phyloP scores from a whole-genome alignment of 108 stramenopile genomes.

The Cyclostephanos tholiformis region DNA sequence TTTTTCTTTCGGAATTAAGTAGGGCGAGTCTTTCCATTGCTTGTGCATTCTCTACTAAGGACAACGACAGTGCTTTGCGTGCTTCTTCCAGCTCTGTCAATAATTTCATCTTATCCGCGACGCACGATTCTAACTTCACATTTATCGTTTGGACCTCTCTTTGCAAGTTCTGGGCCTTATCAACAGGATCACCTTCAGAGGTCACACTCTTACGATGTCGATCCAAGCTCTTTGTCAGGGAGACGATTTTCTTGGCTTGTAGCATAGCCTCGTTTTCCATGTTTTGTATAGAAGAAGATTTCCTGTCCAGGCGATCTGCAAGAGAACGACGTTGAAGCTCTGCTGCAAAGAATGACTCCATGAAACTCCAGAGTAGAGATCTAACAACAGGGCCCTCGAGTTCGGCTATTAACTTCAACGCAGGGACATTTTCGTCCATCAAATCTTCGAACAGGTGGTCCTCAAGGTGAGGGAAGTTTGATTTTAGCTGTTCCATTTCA shows the following conservation, averaged over 20 bases:
- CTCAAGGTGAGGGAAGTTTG: slow-evolving; percentile 42
- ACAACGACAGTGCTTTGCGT: slow-evolving; percentile 25
- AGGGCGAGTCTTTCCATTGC: slow-evolving; percentile 59
- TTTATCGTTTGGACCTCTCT: slow-evolving; percentile 13
- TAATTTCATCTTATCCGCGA: slow-evolving; percentile 16
- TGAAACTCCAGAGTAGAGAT: slow-evolving; percentile 61
- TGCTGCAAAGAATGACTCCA: slow-evolving; percentile 55
- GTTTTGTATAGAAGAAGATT: slow-evolving; percentile 65
- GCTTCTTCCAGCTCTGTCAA: slow-evolving; percentile 33
- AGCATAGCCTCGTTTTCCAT: slow-evolving; percentile 71
- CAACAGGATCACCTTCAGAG: slow-evolving; percentile 33
- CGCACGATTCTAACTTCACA: slow-evolving; percentile 27
- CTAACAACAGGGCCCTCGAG: slow-evolving; percentile 61
- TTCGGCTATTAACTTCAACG: slow-evolving; percentile 55
- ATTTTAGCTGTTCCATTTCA: slow-evolving; percentile 65
- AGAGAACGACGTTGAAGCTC: slow-evolving; percentile 47
- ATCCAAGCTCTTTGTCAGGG: slow-evolving; percentile 53
- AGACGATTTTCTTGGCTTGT: slow-evolving; percentile 45
- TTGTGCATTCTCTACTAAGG: slow-evolving; percentile 29
- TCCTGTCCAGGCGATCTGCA: slow-evolving; percentile 46
- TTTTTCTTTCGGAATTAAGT: slow-evolving; percentile 44
- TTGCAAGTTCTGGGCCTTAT: slow-evolving; percentile 31
- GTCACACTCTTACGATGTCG: slow-evolving; percentile 46
- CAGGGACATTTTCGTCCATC: slow-evolving; percentile 31
- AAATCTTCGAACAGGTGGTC: slow-evolving; percentile 37